Percentiles rank a stretch among this genome's conserved stretches.
Evolutionary conservation across 495 filamentous ascomycete species (phyloP).

Genomic region (Xylaria bambusicola): DNA sequence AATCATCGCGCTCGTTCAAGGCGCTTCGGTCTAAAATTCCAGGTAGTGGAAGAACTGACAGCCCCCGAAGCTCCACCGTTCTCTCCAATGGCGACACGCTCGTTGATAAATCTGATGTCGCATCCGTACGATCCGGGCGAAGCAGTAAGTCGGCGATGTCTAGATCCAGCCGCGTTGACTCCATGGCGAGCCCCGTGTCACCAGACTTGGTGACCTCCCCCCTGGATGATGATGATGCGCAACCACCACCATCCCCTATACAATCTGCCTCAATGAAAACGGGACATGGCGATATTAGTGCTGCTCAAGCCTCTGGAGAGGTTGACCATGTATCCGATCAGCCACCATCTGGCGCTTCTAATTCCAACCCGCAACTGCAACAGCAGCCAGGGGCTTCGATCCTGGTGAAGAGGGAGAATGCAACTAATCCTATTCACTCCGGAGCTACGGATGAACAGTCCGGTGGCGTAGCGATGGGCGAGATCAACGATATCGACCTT

Average conservation of each 20-base stretch:
- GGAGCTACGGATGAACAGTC: slow-evolving; percentile 42
- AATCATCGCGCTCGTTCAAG: slow-evolving; percentile 88
- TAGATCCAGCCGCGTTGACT: slow-evolving; percentile 39
- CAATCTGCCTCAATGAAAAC: slow-evolving; percentile 68
- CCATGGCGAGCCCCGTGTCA: slow-evolving; percentile 35
- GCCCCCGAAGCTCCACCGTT: slow-evolving; percentile 73
- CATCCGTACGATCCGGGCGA: slow-evolving; percentile 67
- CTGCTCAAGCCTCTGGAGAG: slow-evolving; percentile 82
- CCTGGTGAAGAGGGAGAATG: slow-evolving; percentile 74
- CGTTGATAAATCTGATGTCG: slow-evolving; percentile 70
- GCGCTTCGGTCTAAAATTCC: slow-evolving; percentile 65
- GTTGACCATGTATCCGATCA: slow-evolving; percentile 96
- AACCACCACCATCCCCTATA: slow-evolving; percentile 88
- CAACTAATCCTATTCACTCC: slow-evolving; percentile 51
- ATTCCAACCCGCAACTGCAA: slow-evolving; percentile 43
- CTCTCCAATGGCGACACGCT: slow-evolving; percentile 60
- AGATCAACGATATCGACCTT: slow-evolving; percentile 86
- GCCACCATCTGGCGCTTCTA: slow-evolving; percentile 67
- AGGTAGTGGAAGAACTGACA: slow-evolving; percentile 65
- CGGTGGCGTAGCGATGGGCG: slow-evolving; percentile 62
- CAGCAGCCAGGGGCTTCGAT: slow-evolving; percentile 74
- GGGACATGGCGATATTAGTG: slow-evolving; percentile 76
- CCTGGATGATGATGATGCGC: slow-evolving; percentile 54
- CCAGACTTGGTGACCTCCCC: slow-evolving; percentile 43
- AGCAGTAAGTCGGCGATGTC: slow-evolving; percentile 55